Evolutionary conservation across 345 rosid genomes (phyloP).

Genomic region (Dipteronia dyeriana): DNA sequence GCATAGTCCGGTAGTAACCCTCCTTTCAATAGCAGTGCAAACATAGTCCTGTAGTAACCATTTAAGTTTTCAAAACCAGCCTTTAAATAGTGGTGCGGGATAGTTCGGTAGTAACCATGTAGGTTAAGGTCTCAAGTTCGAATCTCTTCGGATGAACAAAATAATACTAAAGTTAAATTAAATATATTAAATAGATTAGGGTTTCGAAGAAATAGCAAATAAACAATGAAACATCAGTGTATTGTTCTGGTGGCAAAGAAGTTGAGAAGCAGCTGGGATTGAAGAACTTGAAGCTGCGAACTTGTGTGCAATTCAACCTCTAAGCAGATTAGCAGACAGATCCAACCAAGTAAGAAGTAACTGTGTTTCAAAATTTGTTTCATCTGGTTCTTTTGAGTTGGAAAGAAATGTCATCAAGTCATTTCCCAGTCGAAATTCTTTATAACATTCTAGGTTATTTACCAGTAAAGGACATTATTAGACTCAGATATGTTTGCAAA

Average conservation of each 20-base stretch:
- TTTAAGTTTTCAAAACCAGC: no score
- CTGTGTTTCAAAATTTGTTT: background rate
- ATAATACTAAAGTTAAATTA: no score
- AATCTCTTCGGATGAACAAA: no score
- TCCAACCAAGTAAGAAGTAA: background rate
- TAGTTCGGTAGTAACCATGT: no score
- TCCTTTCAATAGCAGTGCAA: no score
- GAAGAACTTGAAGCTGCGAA: background rate
- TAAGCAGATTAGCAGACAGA: background rate
- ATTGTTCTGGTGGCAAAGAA: background rate
- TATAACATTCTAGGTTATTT: background rate
- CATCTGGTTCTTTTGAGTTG: background rate
- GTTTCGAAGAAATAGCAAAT: background rate
- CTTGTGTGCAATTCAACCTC: background rate
- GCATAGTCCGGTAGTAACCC: no score
- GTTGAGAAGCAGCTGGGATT: background rate
- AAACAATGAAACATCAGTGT: background rate
- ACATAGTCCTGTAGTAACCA: no score
- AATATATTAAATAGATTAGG: no score
- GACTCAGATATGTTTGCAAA: background rate
- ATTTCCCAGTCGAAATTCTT: background rate
- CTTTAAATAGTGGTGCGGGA: no score
- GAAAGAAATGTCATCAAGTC: background rate
- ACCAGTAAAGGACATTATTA: background rate
- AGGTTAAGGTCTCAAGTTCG: no score